A percentile compares a stretch with the other conserved stretches of the same genome.
phyloP scores from a whole-genome alignment of 768 basidiomycete genomes.

The Clitopilus hobsonii region DNA sequence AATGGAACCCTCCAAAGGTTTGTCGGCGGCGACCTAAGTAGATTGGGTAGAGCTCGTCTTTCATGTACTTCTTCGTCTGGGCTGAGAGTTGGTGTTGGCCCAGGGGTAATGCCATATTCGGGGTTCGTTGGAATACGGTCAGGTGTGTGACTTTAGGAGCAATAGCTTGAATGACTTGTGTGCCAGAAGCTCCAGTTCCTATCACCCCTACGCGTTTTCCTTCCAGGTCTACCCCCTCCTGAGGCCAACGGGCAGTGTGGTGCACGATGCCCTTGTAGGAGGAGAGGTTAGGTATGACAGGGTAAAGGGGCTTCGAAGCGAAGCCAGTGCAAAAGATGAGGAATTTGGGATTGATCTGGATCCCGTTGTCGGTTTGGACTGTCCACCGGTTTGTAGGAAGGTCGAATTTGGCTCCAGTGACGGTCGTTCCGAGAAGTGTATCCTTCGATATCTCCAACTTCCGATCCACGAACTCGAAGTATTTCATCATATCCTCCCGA shows the following conservation, averaged over 20 bases:
- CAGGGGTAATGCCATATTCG: constrained; percentile 2
- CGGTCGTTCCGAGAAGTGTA: constrained; percentile 9
- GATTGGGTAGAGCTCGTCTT: constrained; percentile 4
- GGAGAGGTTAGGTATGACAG: constrained; percentile 7
- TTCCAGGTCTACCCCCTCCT: constrained; percentile 6
- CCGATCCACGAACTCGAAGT: constrained; percentile 12
- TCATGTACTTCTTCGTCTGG: constrained; percentile 2
- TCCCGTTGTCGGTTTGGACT: constrained; percentile 5
- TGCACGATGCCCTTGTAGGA: constrained; percentile 9
- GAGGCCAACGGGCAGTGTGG: constrained; percentile 12
- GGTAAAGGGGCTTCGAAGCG: constrained; percentile 8
- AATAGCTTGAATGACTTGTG: constrained; percentile 11
- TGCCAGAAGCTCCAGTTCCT: constrained; percentile 14
- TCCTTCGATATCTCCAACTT: constrained; percentile 10
- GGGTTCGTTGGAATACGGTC: constrained; percentile 14
- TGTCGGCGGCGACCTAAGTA: constrained; percentile 8
- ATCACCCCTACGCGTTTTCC: constrained; percentile 15
- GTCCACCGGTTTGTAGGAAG: constrained; percentile 9
- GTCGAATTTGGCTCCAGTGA: constrained; percentile 10
- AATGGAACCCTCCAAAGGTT: constrained; percentile 6
- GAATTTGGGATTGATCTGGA: constrained; percentile 5
- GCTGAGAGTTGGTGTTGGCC: background rate
- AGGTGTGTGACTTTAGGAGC: constrained; percentile 8
- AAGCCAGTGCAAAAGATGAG: constrained; percentile 12
- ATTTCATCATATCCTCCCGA: constrained; percentile 8